Evolutionary conservation across 2,329 filamentous ascomycete genomes (phyloP).

Genomic region (Pseudogymnoascus pannorum): DNA sequence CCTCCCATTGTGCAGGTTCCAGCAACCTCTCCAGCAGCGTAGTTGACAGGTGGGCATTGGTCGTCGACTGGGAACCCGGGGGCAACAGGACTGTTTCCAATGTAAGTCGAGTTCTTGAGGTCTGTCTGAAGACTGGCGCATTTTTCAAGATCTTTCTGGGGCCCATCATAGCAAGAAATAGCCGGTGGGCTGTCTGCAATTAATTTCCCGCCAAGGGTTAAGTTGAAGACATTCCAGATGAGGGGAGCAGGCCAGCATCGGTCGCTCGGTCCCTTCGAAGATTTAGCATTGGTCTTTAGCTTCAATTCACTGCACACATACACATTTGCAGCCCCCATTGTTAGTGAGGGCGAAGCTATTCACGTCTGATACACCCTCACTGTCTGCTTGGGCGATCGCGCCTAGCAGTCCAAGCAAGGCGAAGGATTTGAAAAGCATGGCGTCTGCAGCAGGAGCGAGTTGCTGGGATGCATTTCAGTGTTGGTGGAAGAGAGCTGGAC

Average conservation of each 20-base stretch:
- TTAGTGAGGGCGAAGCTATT: not conserved
- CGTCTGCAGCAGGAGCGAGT: not conserved
- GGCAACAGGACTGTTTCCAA: conserved; percentile 32
- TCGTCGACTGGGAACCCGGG: conserved; percentile 38
- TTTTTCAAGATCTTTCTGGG: conserved; percentile 23
- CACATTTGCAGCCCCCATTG: conserved; percentile 1
- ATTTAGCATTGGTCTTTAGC: not conserved
- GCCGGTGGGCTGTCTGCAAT: conserved; percentile 29
- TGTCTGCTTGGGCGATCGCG: not conserved
- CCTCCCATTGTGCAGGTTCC: conserved; percentile 31
- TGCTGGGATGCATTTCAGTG: not conserved
- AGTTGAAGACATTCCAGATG: conserved; percentile 29
- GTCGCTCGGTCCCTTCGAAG: not conserved
- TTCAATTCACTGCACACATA: not conserved
- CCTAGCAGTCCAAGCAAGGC: conserved; percentile 1
- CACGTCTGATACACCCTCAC: not conserved
- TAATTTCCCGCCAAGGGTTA: conserved; percentile 27
- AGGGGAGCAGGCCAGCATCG: conserved; percentile 29
- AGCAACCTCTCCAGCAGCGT: conserved; percentile 17
- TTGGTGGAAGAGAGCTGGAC: not conserved
- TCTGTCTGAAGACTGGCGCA: conserved; percentile 28
- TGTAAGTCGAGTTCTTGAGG: conserved; percentile 31
- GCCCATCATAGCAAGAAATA: conserved; percentile 30
- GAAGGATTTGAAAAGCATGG: conserved; percentile 1
- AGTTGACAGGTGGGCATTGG: conserved; percentile 33